Evolutionary conservation across 2,329 filamentous ascomycete species (phyloP), one percentile per base, ranked within the genome.

Genomic region (Graphilbum ipis-grandicollis): DNA sequence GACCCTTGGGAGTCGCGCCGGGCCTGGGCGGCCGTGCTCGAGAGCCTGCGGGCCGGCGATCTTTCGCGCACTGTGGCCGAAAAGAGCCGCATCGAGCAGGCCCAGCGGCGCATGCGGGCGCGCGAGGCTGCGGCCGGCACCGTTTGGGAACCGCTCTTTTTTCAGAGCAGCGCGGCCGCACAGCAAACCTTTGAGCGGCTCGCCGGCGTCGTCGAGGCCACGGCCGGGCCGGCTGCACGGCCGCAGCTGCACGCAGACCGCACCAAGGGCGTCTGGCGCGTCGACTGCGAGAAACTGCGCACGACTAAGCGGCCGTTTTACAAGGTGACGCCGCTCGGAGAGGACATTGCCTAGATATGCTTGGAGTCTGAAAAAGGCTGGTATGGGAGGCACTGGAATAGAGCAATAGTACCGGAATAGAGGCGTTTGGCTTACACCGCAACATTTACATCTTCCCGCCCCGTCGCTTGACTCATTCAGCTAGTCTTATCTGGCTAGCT

Each of bases 81-180:
- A 50, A 93, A 93, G 60, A 71, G 68, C 8, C 74, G 76, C 50
- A 80, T 93, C 39, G 85, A 93, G 54, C 78, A 86, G 48, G 71
- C 73, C 21, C 85, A 93, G 58, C 68, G 85, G 13, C 72, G 78
- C 41, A 63, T 88, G 60, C 69, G 85, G 41, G 71, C 70, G 47
- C 57, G 67, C 37, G 82, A 90, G 53, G 68, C 69, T 46, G 65
- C 65, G 13, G 48, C 50, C 26, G 60, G 60, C 6, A 46, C 52
- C 10, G 46, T 41, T 0, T 66, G 61, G 60, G 51, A 61, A 44
- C 62, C 62, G 10, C 41, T 58, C 36, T 43, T 59, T 10, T 59
- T 59, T 39, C 39, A 41, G 31, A 52, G 46, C 36, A 28, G 39
- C 6, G 33, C 38, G 2, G 51, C 42, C 3, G 48, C 53, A 7